phyloP scores from a whole-genome alignment of 345 rosid genomes.

The Lenwebbia sp. region DNA sequence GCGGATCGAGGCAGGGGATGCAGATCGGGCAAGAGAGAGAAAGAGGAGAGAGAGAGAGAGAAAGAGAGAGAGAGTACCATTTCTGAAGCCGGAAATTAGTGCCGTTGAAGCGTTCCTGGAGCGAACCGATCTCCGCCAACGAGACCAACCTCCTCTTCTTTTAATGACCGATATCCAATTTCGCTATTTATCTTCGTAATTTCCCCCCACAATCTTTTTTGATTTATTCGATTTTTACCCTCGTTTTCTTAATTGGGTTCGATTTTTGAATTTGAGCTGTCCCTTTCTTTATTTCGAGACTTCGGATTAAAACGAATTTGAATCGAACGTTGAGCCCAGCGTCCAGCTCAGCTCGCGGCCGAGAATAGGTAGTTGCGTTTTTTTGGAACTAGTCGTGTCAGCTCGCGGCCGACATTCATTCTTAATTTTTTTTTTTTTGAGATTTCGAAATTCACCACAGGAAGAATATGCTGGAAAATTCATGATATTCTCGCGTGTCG shows the following conservation, averaged over 20 bases:
- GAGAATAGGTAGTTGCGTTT: not conserved
- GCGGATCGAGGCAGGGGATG: not conserved
- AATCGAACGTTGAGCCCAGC: not conserved
- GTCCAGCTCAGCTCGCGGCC: not conserved
- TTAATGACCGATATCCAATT: not conserved
- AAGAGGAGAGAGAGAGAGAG: not conserved
- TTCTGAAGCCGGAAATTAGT: constrained; percentile 2
- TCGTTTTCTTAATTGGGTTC: not conserved
- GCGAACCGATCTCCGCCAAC: not conserved
- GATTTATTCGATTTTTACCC: not conserved
- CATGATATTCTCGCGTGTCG: not conserved
- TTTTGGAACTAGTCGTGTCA: too few relatives aligned
- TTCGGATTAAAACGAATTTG: not conserved
- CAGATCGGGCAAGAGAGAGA: not conserved
- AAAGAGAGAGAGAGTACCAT: not conserved
- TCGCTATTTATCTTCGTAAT: not conserved
- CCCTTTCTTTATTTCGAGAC: not conserved
- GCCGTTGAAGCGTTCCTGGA: constrained; percentile 14
- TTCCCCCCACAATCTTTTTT: not conserved
- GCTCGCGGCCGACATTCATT: too few relatives aligned
- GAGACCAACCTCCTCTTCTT: not conserved
- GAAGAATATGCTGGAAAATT: not conserved
- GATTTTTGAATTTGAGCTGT: not conserved
- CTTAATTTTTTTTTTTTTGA: too few relatives aligned
- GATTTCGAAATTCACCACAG: not conserved